phyloP scores from a whole-genome alignment of 1,139 yeast species.

The Waltiozyma sp. region DNA sequence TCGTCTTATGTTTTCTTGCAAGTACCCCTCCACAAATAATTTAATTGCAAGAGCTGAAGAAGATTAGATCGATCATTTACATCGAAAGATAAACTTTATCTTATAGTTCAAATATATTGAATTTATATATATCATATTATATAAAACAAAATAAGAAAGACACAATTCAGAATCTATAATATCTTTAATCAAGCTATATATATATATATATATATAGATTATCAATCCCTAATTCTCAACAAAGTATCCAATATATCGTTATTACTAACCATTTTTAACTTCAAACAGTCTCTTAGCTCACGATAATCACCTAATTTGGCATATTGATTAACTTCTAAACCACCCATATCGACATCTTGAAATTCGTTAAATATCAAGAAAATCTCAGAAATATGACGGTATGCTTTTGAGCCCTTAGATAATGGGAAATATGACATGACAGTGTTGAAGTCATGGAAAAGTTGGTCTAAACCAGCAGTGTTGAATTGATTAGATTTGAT shows the following conservation, averaged over 20 bases:
- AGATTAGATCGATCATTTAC: too few relatives aligned
- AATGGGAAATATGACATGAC: neutral
- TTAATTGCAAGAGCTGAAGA: too few relatives aligned
- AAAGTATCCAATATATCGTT: conserved; percentile 26
- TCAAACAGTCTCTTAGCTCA: conserved; percentile 16
- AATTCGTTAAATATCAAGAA: neutral
- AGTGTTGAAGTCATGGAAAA: conserved; percentile 38
- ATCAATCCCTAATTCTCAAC: conserved; percentile 17
- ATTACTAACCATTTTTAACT: conserved; percentile 19
- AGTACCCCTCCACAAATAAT: too few relatives aligned
- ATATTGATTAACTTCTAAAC: conserved; percentile 11
- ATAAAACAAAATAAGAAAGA: too few relatives aligned
- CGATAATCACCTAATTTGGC: conserved; percentile 21
- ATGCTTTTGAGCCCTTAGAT: neutral
- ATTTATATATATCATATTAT: too few relatives aligned
- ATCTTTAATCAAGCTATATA: too few relatives aligned
- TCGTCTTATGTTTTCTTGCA: too few relatives aligned
- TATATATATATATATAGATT: too few relatives aligned
- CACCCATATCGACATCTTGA: neutral
- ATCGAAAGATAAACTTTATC: too few relatives aligned
- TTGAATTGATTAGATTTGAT: conserved; percentile 57
- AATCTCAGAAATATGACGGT: neutral
- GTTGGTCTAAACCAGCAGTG: conserved; percentile 42
- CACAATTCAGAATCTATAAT: too few relatives aligned
- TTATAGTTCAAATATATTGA: too few relatives aligned